phyloP scores from a whole-genome alignment of 148 eudicot species.

The Arbutus unedo region DNA sequence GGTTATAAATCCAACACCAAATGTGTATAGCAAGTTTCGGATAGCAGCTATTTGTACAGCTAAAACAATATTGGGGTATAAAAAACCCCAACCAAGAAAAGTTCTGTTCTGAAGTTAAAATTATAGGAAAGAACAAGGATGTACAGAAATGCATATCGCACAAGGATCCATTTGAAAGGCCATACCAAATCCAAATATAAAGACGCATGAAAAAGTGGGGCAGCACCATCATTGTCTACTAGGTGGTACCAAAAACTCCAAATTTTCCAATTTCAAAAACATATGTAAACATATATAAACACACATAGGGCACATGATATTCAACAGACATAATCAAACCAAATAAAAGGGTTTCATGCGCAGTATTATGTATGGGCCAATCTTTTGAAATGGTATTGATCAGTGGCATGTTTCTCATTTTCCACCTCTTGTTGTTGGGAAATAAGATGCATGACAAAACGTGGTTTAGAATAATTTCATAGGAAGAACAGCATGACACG shows the following conservation, averaged over 20 bases:
- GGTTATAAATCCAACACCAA: background rate
- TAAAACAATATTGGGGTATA: background rate
- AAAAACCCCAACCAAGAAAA: background rate
- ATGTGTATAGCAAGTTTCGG: background rate
- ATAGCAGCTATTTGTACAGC: background rate
- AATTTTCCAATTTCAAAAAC: slow-evolving; percentile 12
- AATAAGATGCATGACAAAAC: slow-evolving; percentile 28
- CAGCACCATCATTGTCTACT: slow-evolving; percentile 22
- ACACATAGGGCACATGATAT: background rate
- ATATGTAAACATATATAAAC: background rate
- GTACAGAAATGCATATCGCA: background rate
- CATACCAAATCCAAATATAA: slow-evolving; percentile 9
- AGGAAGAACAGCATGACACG: slow-evolving; percentile 21
- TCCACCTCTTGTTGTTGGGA: background rate
- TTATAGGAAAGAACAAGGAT: slow-evolving; percentile 6
- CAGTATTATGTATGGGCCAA: background rate
- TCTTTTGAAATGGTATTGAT: slow-evolving; percentile 12
- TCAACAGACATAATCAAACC: background rate
- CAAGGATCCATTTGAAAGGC: background rate
- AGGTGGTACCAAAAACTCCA: slow-evolving; percentile 10
- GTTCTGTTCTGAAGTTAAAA: background rate
- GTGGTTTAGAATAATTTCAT: slow-evolving; percentile 8
- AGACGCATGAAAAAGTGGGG: slow-evolving; percentile 25
- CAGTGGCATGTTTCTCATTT: background rate
- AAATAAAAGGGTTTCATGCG: slow-evolving; percentile 3